Conservation (phyloP, 176 grass and related monocot genomes). For the Miscanthus lutarioriparius region DNA sequence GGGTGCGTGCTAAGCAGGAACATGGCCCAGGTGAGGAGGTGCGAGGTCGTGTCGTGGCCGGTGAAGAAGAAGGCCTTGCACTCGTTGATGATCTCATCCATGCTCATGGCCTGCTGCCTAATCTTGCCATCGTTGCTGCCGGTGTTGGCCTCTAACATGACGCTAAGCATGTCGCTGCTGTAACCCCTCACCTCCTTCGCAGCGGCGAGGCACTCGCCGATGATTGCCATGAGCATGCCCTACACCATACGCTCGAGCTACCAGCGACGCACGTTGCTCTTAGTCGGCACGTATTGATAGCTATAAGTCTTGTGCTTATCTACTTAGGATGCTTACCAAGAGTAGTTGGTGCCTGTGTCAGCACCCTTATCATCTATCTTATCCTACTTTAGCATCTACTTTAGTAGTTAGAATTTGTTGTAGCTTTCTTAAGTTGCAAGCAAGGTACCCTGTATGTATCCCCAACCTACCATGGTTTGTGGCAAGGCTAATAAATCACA, state of each 20-base stretch:
- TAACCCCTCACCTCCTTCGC: conserved; percentile 21
- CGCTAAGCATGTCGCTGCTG: conserved; percentile 54
- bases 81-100: conserved; percentile 64
- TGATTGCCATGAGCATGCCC: conserved; percentile 45
- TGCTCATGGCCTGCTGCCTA: conserved; percentile 18
- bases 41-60: conserved; percentile 57
- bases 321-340: too few species aligned
- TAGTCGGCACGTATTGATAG: conserved; percentile 40
- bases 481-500: too few species aligned
- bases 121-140: not conserved
- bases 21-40: conserved; percentile 50
- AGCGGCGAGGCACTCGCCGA: conserved; percentile 14
- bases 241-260: conserved; percentile 39
- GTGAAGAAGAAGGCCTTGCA: conserved; percentile 78
- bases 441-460: too few species aligned
- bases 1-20: conserved; percentile 54
- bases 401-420: too few species aligned
- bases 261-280: conserved; percentile 42
- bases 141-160: conserved; percentile 54
- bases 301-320: too few species aligned
- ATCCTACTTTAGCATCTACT: too few species aligned
- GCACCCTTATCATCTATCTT: too few species aligned
- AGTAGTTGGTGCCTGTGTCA: too few species aligned
- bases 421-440: too few species aligned
- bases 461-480: too few species aligned